Percentiles rank a stretch among this genome's conserved stretches.
These are phyloP conservation scores for Saccharomycopsis sp. DNA, from an alignment of 805 yeast species.

Conservation along the genomic window DNA sequence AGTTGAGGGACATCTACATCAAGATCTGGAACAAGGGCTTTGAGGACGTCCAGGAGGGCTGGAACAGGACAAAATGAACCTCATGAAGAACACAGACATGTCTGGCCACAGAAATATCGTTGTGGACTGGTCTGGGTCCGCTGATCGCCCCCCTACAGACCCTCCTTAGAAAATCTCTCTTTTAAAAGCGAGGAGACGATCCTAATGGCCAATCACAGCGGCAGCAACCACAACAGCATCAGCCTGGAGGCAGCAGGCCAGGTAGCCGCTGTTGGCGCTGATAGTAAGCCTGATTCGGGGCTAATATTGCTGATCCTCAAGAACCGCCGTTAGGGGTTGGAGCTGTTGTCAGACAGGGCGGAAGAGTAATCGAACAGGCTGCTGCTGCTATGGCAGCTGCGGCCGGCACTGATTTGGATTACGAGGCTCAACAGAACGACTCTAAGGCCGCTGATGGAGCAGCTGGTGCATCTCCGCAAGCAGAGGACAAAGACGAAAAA, in stretches of 20 bases:
- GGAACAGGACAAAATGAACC: conserved; percentile 67
- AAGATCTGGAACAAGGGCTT: conserved; percentile 74
- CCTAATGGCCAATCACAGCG: background rate
- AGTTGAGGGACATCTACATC: conserved; percentile 57
- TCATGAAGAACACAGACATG: conserved; percentile 73
- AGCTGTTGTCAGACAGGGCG: background rate
- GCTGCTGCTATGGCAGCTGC: conserved; percentile 6
- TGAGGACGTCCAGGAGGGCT: conserved; percentile 62
- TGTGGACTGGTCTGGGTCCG: conserved; percentile 56
- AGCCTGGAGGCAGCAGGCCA: background rate
- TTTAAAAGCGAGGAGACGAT: background rate
- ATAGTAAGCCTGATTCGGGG: background rate
- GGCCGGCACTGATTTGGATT: background rate
- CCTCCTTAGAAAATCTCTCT: background rate
- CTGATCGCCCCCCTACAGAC: conserved; percentile 3
- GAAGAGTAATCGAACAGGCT: background rate
- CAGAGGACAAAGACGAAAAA: background rate
- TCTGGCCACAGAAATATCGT: conserved; percentile 39
- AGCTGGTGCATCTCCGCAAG: background rate
- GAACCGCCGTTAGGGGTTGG: background rate
- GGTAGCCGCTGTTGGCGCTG: background rate
- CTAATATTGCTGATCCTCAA: background rate
- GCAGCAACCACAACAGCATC: background rate
- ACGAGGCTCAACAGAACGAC: background rate
- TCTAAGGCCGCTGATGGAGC: background rate